A percentile compares a stretch with the other conserved stretches of the same genome.
Evolutionary conservation across 768 basidiomycete species (phyloP).

Genomic region (Suillus lakei): DNA sequence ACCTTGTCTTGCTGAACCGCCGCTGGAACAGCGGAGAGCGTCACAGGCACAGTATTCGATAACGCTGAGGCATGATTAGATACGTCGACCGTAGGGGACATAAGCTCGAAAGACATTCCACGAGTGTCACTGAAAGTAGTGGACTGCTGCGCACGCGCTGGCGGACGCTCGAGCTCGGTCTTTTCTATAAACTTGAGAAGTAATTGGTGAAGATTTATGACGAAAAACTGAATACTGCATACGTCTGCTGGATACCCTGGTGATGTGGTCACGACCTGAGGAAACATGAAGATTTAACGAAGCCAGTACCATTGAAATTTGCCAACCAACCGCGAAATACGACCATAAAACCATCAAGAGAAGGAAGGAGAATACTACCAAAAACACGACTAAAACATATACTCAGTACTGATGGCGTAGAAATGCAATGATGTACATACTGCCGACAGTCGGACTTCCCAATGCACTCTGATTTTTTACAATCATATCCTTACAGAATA

Average conservation of each 20-base stretch:
- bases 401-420: background rate
- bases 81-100: conserved; percentile 19
- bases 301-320: background rate
- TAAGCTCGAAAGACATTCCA: conserved; percentile 34
- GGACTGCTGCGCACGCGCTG: conserved; percentile 18
- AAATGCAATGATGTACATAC: conserved; percentile 53
- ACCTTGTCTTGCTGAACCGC: conserved; percentile 16
- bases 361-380: conserved; percentile 66
- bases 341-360: conserved; percentile 79
- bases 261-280: conserved; percentile 64
- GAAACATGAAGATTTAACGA: background rate
- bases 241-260: conserved; percentile 76
- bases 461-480: conserved; percentile 44
- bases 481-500: conserved; percentile 77
- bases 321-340: conserved; percentile 65
- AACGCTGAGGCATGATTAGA: conserved; percentile 26
- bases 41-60: conserved; percentile 16
- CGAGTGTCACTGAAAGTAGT: conserved; percentile 27
- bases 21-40: conserved; percentile 17
- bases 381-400: conserved; percentile 57
- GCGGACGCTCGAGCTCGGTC: conserved; percentile 8
- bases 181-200: conserved; percentile 27
- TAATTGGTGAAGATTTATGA: conserved; percentile 13
- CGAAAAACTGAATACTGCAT: conserved; percentile 27
- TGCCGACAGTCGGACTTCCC: conserved; percentile 58